phyloP scores from a whole-genome alignment of 2,329 filamentous ascomycete species.

The Sclerotinia nivalis region DNA sequence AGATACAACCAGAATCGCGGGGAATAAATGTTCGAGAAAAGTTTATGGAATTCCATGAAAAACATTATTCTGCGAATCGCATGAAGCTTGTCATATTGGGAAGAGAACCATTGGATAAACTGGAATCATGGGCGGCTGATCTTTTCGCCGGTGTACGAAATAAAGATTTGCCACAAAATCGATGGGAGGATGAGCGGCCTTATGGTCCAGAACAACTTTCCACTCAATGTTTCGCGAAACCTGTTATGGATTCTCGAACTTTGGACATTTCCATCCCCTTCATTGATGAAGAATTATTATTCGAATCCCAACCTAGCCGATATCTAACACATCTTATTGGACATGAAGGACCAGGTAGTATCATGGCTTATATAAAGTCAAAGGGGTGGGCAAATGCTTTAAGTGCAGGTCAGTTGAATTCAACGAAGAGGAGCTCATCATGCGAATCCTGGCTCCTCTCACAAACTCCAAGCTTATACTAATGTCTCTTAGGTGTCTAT shows the following conservation, averaged over 20 bases:
- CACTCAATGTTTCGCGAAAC: constrained; percentile 70
- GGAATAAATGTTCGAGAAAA: constrained; percentile 70
- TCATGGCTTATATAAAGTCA: constrained; percentile 69
- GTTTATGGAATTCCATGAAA: constrained; percentile 72
- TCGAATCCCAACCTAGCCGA: constrained; percentile 66
- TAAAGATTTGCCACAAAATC: constrained; percentile 63
- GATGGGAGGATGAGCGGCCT: constrained; percentile 65
- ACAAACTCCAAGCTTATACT: background rate
- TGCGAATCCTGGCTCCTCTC: background rate
- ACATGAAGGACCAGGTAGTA: constrained; percentile 73
- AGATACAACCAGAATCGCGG: constrained; percentile 65
- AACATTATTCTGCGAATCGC: constrained; percentile 71
- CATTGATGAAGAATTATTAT: constrained; percentile 66
- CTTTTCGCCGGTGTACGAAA: constrained; percentile 68
- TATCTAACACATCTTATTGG: constrained; percentile 74
- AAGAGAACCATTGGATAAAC: constrained; percentile 63
- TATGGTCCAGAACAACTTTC: constrained; percentile 60
- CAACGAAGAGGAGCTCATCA: background rate
- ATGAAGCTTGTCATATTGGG: constrained; percentile 74
- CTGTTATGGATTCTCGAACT: constrained; percentile 68
- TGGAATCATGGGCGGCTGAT: constrained; percentile 68
- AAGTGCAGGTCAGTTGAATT: constrained; percentile 48
- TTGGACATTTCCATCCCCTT: constrained; percentile 70
- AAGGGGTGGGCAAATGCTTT: constrained; percentile 72
- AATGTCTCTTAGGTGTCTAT: constrained; percentile 50